phyloP scores from a whole-genome alignment of 2,329 filamentous ascomycete species.

The Colletotrichum godetiae region DNA sequence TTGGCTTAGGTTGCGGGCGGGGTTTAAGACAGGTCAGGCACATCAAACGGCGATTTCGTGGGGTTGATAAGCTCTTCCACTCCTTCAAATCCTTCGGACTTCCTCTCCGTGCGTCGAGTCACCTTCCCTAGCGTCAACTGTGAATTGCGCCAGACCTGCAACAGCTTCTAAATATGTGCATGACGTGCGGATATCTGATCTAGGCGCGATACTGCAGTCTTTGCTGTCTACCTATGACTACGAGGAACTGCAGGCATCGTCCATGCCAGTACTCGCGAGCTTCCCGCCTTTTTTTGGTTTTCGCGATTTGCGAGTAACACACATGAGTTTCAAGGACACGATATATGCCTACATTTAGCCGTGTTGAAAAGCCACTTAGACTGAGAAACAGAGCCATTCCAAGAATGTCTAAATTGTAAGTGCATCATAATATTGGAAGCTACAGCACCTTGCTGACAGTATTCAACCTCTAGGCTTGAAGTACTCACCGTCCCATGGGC shows the following conservation, averaged over 20 bases:
- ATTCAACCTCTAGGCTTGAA: neutral
- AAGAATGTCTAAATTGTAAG: neutral
- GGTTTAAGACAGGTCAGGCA: neutral
- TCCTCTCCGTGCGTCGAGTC: neutral
- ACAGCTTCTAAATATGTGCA: neutral
- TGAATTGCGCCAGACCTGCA: neutral
- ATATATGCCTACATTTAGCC: too few species aligned
- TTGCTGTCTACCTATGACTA: neutral
- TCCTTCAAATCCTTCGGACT: slow-evolving; percentile 1
- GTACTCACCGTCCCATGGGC: neutral
- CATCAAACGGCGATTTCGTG: neutral
- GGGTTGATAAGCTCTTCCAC: neutral
- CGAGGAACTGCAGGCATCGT: neutral
- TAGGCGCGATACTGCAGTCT: neutral
- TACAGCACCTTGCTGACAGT: neutral
- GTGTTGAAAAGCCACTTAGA: too few species aligned
- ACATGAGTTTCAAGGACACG: neutral
- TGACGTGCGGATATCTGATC: neutral
- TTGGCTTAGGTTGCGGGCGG: slow-evolving; percentile 2
- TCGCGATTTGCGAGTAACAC: neutral
- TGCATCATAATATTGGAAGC: neutral
- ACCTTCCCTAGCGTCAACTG: neutral
- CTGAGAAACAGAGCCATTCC: neutral
- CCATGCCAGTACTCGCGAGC: neutral
- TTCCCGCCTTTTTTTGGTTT: neutral